Percentiles rank a stretch among this genome's conserved stretches.
Conservation (phyloP, 495 filamentous ascomycete species). For the Xylaria venustula region DNA sequence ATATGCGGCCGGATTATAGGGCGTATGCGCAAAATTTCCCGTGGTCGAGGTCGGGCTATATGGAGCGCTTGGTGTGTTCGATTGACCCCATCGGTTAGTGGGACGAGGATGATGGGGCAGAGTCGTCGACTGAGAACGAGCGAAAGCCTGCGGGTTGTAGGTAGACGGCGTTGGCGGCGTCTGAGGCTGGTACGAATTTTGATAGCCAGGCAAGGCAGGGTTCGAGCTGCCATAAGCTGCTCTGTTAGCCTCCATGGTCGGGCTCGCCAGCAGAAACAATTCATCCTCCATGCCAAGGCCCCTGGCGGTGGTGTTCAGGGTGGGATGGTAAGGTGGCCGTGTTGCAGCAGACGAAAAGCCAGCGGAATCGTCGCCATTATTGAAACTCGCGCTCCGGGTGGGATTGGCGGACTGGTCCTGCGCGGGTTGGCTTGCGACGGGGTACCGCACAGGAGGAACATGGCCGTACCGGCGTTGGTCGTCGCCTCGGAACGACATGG, state of each 20-base stretch:
- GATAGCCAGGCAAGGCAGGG: slow-evolving; percentile 55
- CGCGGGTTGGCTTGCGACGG: slow-evolving; percentile 36
- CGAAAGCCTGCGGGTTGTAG: slow-evolving; percentile 86
- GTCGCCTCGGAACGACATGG: slow-evolving; percentile 55
- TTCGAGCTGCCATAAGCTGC: slow-evolving; percentile 48
- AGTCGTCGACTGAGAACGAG: slow-evolving; percentile 57
- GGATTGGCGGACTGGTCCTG: slow-evolving; percentile 38
- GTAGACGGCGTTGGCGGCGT: slow-evolving; percentile 53
- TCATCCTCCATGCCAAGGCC: slow-evolving; percentile 45
- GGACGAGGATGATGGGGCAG: slow-evolving; percentile 44
- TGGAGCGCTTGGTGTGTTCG: slow-evolving; percentile 19
- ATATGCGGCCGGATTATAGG: slow-evolving; percentile 53
- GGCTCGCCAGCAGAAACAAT: slow-evolving; percentile 44
- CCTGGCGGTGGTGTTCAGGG: slow-evolving; percentile 27
- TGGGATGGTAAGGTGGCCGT: slow-evolving; percentile 28
- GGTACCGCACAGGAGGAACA: slow-evolving; percentile 57
- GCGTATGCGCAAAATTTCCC: slow-evolving; percentile 34
- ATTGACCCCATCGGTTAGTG: slow-evolving; percentile 28
- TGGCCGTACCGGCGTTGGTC: slow-evolving; percentile 58
- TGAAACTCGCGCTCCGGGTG: slow-evolving; percentile 69
- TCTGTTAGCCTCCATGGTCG: slow-evolving; percentile 33
- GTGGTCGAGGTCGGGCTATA: slow-evolving; percentile 25
- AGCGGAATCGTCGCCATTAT: slow-evolving; percentile 70
- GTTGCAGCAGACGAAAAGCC: slow-evolving; percentile 42
- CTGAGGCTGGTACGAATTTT: slow-evolving; percentile 59